These are phyloP conservation scores for Fistulifera solaris DNA, from an alignment of 108 stramenopile species.

Conservation along the genomic window DNA sequence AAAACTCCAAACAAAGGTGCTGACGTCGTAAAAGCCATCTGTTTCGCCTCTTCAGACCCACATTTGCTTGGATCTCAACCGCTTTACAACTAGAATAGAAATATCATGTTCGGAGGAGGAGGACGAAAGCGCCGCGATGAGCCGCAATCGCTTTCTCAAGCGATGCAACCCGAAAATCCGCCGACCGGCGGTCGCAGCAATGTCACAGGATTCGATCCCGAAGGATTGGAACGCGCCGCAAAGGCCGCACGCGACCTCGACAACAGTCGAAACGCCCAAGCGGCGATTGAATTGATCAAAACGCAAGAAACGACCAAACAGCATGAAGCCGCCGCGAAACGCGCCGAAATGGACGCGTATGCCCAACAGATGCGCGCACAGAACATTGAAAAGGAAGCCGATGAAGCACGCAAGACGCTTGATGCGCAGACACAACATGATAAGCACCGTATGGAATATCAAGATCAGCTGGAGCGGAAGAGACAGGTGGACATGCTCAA, in stretches of 20 bases:
- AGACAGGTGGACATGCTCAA: slow-evolving; percentile 93
- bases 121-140: slow-evolving; percentile 47
- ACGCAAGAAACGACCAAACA: slow-evolving; percentile 92
- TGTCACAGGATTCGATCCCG: slow-evolving; percentile 87
- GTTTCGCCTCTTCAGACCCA: too few relatives aligned
- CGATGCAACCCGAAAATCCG: slow-evolving; percentile 76
- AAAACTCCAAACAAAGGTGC: too few relatives aligned
- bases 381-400: slow-evolving; percentile 89
- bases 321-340: slow-evolving; percentile 76
- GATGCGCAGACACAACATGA: slow-evolving; percentile 94
- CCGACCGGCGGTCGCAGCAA: slow-evolving; percentile 29
- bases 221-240: slow-evolving; percentile 91
- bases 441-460: slow-evolving; percentile 78
- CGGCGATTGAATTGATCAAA: slow-evolving; percentile 90
- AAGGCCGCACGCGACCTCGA: slow-evolving; percentile 88
- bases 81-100: neutral
- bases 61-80: too few relatives aligned
- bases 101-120: slow-evolving; percentile 13
- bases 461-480: slow-evolving; percentile 94
- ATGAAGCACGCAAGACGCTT: slow-evolving; percentile 89
- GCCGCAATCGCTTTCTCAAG: slow-evolving; percentile 51
- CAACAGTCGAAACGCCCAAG: slow-evolving; percentile 52
- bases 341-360: slow-evolving; percentile 87
- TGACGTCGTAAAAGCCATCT: too few relatives aligned
- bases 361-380: slow-evolving; percentile 75